Evolutionary conservation across 441 rosid species (phyloP).

Genomic region (Oxalis stricta): DNA sequence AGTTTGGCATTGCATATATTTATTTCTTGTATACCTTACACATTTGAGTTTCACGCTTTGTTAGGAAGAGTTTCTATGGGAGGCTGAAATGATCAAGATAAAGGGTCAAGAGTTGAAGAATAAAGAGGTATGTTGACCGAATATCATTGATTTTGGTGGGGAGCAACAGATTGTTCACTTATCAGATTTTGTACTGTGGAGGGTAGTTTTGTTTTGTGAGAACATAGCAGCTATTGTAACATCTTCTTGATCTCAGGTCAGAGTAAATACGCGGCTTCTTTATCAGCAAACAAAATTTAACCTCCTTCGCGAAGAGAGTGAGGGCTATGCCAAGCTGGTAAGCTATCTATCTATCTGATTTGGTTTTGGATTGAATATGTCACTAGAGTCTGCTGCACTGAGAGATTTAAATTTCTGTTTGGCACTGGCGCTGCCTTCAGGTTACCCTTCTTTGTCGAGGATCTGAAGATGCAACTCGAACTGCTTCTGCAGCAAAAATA

Average conservation of each 20-base stretch:
- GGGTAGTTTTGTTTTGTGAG: background rate
- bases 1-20: no score
- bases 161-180: background rate
- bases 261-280: constrained; percentile 96
- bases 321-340: constrained; percentile 99
- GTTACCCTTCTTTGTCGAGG: constrained; percentile 87
- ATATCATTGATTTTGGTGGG: background rate
- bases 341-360: constrained; percentile 7
- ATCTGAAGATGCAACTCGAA: constrained; percentile 52
- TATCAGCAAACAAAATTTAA: constrained; percentile 99
- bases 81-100: constrained; percentile 96
- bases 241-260: constrained; percentile 55
- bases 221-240: background rate
- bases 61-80: constrained; percentile 99
- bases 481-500: constrained; percentile 67
- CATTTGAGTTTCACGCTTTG: constrained; percentile 9
- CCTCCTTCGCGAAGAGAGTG: constrained; percentile 97
- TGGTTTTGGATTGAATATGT: background rate
- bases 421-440: constrained; percentile 25
- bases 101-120: constrained; percentile 97
- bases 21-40: constrained; percentile 5
- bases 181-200: background rate
- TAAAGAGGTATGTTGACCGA: constrained; percentile 68
- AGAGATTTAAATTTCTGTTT: background rate
- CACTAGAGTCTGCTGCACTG: background rate